Evolutionary conservation across 2,329 filamentous ascomycete species (phyloP).

Genomic region (Diaporthe capsici): DNA sequence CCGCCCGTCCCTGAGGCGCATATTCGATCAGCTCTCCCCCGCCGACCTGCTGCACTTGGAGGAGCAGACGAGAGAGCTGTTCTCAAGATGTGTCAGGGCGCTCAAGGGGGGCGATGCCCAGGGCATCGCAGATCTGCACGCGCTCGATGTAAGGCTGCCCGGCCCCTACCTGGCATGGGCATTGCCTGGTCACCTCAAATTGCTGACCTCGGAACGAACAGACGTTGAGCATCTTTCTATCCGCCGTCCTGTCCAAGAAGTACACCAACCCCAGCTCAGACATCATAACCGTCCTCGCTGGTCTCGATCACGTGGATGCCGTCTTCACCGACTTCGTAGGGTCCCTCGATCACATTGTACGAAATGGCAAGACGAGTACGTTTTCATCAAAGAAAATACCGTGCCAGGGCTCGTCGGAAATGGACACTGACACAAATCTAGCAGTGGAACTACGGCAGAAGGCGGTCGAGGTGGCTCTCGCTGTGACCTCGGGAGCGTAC

Average conservation of each 20-base stretch:
- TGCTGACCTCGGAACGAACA: conserved; percentile 61
- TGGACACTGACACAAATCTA: conserved; percentile 46
- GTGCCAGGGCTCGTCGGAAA: not conserved
- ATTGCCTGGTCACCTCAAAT: not conserved
- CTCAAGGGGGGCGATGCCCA: conserved; percentile 72
- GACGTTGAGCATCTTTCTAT: conserved; percentile 92
- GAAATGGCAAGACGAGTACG: conserved; percentile 77
- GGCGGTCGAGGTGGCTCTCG: conserved; percentile 84
- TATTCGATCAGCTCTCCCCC: conserved; percentile 79
- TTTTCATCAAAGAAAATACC: not conserved
- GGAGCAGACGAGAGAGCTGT: conserved; percentile 83
- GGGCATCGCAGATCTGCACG: conserved; percentile 78
- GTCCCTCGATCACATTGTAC: conserved; percentile 85
- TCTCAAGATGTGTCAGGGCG: conserved; percentile 78
- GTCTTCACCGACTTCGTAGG: conserved; percentile 92
- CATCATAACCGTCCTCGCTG: conserved; percentile 90
- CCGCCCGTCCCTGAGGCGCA: conserved; percentile 73
- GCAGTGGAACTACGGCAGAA: conserved; percentile 82
- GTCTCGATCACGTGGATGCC: conserved; percentile 87
- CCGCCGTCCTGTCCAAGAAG: conserved; percentile 85
- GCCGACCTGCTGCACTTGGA: conserved; percentile 84
- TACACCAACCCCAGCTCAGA: conserved; percentile 97
- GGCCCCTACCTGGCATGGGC: no score
- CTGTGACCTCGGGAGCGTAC: conserved; percentile 92
- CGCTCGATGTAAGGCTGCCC: conserved; percentile 77